Evolutionary conservation across 176 grass and related monocot genomes (phyloP), one percentile per base, ranked within the genome.

Genomic region (Avena eriantha): DNA sequence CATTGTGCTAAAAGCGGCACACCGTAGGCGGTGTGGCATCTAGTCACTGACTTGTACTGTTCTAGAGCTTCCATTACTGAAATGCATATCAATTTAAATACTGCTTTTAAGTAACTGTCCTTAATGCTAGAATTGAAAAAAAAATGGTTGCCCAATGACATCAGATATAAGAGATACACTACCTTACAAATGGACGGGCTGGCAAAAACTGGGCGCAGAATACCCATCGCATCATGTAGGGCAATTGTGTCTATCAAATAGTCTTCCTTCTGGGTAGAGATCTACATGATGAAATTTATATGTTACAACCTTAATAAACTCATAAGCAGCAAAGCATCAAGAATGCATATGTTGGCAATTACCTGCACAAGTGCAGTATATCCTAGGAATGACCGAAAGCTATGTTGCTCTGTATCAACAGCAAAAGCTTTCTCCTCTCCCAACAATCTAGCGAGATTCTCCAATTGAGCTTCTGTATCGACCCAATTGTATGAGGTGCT

Each of bases 351-450:
- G 39, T 51, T 49, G 35, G 61, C 5, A 76, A 61, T 92, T 94
- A 98, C 96, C 96, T 98, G 96, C 89, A 98, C 93, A 53, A 98
- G 77, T 80, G 96, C 91, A 86, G 96, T 95, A 90, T 89, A 98
- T 46, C 96, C 96, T 81, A 98, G 86, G 93, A 98, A 98, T 49
- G 96, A 98, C 19, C 91, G 90, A 74, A 98, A 59, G 82, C 93
- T 95, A 86, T 98, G 93, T 81, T 98, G 96, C 84, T 98, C 96
- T 43, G 93, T 98, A 80, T 98, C 96, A 86, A 98, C 93, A 58
- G 90, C 88, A 84, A 98, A 95, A 70, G 85, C 78, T 76, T 65
- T 87, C 76, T 98, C 86, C 53, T 83, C 51, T 60, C 82, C 80
- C 23, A 98, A 73, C 71, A 95, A 68, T 33, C 36, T 83, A 21